Conservation (phyloP, 83 land plant species). For the Picea abies region DNA sequence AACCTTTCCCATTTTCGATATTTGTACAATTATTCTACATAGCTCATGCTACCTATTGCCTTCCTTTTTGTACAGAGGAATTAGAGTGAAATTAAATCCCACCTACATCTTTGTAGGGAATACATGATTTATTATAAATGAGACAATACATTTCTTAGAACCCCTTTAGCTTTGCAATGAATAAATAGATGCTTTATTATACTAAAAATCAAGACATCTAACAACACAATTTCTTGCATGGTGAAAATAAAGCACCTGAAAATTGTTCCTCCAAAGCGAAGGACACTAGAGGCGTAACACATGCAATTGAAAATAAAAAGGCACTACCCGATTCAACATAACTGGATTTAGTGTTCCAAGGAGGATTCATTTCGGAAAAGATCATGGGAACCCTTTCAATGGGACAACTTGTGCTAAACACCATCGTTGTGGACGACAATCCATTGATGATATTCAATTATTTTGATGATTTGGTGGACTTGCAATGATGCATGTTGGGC, state of each 20-base stretch:
- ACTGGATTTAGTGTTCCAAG: constrained; percentile 10
- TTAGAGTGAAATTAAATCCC: too few relatives aligned
- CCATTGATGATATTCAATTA: constrained; percentile 79
- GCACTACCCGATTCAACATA: background rate
- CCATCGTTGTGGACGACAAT: constrained; percentile 41
- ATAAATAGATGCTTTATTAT: too few relatives aligned
- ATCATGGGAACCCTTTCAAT: constrained; percentile 46
- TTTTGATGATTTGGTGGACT: constrained; percentile 50
- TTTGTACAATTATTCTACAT: too few relatives aligned
- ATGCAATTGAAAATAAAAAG: constrained; percentile 13
- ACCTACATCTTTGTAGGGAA: too few relatives aligned
- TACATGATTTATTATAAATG: too few relatives aligned
- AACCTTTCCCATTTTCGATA: too few relatives aligned
- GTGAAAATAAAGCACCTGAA: constrained; percentile 44
- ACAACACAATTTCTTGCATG: too few relatives aligned
- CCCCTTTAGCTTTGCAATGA: too few relatives aligned
- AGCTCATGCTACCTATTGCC: too few relatives aligned
- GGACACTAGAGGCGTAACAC: constrained; percentile 32
- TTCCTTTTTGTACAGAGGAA: too few relatives aligned
- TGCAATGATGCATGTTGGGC: constrained; percentile 50
- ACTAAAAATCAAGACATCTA: too few relatives aligned
- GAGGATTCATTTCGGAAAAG: constrained; percentile 62
- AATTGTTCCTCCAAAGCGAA: constrained; percentile 38
- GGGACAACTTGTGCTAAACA: constrained; percentile 45
- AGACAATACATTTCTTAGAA: too few relatives aligned